Base-by-base conservation (phyloP, 2,329 filamentous ascomycete genomes). In the Grosmannia clavigera region DNA sequence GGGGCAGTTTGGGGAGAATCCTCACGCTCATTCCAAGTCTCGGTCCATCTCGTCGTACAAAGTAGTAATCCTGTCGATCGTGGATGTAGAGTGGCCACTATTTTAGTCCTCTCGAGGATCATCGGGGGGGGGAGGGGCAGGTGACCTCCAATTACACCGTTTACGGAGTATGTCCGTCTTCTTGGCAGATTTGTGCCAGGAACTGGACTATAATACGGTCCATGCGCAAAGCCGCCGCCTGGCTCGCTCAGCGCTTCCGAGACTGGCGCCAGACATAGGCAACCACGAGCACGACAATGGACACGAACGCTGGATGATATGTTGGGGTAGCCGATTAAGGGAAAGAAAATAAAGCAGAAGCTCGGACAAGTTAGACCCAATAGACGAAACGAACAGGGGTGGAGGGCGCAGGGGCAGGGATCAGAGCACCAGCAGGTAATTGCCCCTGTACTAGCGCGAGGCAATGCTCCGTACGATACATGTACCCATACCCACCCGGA, bases 381-480 rank as follows among this genome's bases (percentile, higher is more conserved):
- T 29, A 27, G 38, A 52, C 43, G 56, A 58, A 58, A 58, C 55
- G 25, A 31, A 12, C 38, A 57, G 14, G 55, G 38, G 27, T 19
- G 1, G 19, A 22, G 14, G 25, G 38, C 16, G 22, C 38, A 35
- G 53, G 53, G 38, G 35, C 53, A 55, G 53, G 53, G 53, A 55
- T 55, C n/a, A 35, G 33, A n/a, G 53, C 53, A 50, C 27, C 27
- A 57, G 40, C 27, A 50, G 55, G 43, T 50, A 48, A 57, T 48
- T 46, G 40, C 55, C 55, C 55, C 55, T 57, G 55, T 56, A 29
- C 54, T 56, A 56, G 54, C 54, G 54, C 35, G 25, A 16, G n/a
- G 35, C n/a, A 19, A 43, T n/a, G n/a, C 54, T 22, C 54, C 35
- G 54, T 29, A 40, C 38, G 38, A 40, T 40, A 40, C 38, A 16